phyloP scores from a whole-genome alignment of 805 yeast species.

The Saccharomycopsis sp. region DNA sequence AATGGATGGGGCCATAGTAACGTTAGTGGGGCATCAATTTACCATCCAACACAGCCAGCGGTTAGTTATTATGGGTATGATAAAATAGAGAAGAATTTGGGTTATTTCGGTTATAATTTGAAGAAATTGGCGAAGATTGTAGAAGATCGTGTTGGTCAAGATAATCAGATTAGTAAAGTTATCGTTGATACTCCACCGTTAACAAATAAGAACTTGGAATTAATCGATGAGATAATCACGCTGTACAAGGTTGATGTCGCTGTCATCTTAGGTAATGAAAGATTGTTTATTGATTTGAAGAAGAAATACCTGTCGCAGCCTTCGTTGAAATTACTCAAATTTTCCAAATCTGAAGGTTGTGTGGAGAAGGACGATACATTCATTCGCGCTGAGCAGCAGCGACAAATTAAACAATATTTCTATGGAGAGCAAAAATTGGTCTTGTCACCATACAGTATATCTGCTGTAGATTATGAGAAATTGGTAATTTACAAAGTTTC shows the following conservation, averaged over 20 bases:
- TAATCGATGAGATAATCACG: conserved; percentile 50
- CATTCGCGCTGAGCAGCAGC: conserved; percentile 65
- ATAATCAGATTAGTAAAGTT: conserved; percentile 47
- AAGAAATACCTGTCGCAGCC: conserved; percentile 34
- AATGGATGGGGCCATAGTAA: conserved; percentile 71
- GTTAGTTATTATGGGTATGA: conserved; percentile 76
- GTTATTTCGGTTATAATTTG: conserved; percentile 25
- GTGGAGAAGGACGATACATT: conserved; percentile 67
- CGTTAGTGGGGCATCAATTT: conserved; percentile 66
- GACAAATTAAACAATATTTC: conserved; percentile 78
- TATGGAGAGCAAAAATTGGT: conserved; percentile 65
- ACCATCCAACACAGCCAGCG: conserved; percentile 86
- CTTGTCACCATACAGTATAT: conserved; percentile 81
- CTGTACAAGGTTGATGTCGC: conserved; percentile 53
- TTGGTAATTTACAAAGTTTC: conserved; percentile 57
- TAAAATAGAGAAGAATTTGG: conserved; percentile 43
- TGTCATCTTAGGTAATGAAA: conserved; percentile 71
- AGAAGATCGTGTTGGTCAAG: conserved; percentile 43
- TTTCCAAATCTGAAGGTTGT: conserved; percentile 70
- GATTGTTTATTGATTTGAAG: conserved; percentile 55
- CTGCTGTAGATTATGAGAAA: conserved; percentile 51
- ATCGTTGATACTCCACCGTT: conserved; percentile 73
- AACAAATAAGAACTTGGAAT: conserved; percentile 38
- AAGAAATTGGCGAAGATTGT: conserved; percentile 31
- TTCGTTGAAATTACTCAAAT: conserved; percentile 43